phyloP scores from a whole-genome alignment of 768 basidiomycete genomes.

The Amyloporia xantha region DNA sequence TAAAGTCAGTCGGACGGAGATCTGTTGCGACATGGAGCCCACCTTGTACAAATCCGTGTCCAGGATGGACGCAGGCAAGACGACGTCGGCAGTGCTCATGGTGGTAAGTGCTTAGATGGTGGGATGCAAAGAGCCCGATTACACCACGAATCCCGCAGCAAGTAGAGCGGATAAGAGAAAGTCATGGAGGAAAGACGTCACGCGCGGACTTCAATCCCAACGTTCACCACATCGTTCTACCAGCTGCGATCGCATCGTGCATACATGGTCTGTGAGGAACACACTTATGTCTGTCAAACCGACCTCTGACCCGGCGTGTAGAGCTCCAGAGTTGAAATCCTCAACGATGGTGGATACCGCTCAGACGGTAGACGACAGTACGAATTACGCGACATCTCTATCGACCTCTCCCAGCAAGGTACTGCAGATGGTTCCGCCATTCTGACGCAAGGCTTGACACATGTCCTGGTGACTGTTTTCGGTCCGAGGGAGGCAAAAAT shows the following conservation, averaged over 20 bases:
- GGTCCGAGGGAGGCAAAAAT: slow-evolving; percentile 87
- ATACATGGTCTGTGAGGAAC: no score
- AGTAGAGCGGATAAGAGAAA: not conserved
- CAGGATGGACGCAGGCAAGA: slow-evolving; percentile 51
- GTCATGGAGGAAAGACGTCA: not conserved
- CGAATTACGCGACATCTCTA: slow-evolving; percentile 77
- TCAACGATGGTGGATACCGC: slow-evolving; percentile 82
- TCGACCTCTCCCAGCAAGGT: slow-evolving; percentile 70
- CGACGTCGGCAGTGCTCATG: not conserved
- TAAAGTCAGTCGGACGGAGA: not conserved
- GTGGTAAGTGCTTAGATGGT: not conserved
- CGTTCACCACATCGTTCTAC: no score
- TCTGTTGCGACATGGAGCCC: slow-evolving; percentile 3
- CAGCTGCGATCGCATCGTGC: no score
- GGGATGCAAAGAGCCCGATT: no score
- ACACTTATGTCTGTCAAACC: no score
- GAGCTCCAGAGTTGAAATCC: slow-evolving; percentile 60
- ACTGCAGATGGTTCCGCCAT: slow-evolving; percentile 81
- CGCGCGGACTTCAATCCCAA: no score
- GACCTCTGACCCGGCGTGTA: slow-evolving; percentile 16
- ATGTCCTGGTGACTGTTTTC: slow-evolving; percentile 82
- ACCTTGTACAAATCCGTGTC: slow-evolving; percentile 97
- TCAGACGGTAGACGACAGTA: slow-evolving; percentile 91
- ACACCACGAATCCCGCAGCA: no score
- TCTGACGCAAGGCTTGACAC: slow-evolving; percentile 85